Percentiles rank a stretch among this genome's conserved stretches.
Evolutionary conservation across 2,329 filamentous ascomycete genomes (phyloP).

Genomic region (Hypoxylon sp.): DNA sequence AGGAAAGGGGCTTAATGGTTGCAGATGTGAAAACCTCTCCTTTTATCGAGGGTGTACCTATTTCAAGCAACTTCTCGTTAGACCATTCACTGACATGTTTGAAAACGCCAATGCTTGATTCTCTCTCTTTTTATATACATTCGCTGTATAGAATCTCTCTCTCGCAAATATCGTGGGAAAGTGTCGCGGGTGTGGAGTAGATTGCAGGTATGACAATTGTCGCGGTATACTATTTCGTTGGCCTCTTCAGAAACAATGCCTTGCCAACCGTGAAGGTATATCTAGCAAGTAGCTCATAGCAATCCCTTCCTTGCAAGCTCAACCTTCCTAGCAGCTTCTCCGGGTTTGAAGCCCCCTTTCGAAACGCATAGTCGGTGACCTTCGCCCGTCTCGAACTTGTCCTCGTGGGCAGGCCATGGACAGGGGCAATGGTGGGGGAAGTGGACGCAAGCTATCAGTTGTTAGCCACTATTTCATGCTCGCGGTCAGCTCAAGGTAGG

Average conservation of each 20-base stretch:
- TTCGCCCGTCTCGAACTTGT: slow-evolving; percentile 82
- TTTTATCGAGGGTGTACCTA: neutral
- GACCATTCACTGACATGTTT: neutral
- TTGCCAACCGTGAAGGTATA: neutral
- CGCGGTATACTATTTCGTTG: neutral
- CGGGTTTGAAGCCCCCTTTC: slow-evolving; percentile 80
- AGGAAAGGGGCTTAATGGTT: neutral
- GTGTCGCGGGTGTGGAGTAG: neutral
- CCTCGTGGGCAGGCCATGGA: slow-evolving; percentile 80
- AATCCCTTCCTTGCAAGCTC: slow-evolving; percentile 85
- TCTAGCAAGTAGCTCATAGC: slow-evolving; percentile 63
- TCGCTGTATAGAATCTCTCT: neutral
- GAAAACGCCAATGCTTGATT: neutral
- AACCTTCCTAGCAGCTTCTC: slow-evolving; percentile 81
- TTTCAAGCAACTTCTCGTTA: neutral
- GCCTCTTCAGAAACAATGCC: slow-evolving; percentile 16
- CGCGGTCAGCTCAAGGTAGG: neutral
- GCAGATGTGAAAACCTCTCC: neutral
- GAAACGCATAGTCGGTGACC: slow-evolving; percentile 81
- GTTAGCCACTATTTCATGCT: neutral
- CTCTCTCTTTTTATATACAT: neutral
- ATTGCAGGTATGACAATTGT: neutral
- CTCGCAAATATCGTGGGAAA: neutral
- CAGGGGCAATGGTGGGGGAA: slow-evolving; percentile 98
- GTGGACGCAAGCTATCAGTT: slow-evolving; percentile 81